A percentile compares a stretch with the other conserved stretches of the same genome.
Conservation (phyloP, 768 basidiomycete genomes). For the Kwoniella pini region DNA sequence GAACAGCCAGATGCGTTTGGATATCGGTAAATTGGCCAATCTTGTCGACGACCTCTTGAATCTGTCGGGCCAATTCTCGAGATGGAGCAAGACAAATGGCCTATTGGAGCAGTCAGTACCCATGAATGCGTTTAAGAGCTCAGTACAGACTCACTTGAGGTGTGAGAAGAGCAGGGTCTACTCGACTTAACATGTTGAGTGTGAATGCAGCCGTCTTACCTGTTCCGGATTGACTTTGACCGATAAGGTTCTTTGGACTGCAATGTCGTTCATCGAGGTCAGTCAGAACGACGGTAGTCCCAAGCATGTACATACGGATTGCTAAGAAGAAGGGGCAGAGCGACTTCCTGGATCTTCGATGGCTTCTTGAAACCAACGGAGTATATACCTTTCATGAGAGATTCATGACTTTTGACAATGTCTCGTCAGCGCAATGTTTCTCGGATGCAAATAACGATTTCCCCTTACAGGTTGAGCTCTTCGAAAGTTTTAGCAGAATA, state of each 20-base stretch:
- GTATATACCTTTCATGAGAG: constrained; percentile 90
- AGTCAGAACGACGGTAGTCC: too few species aligned
- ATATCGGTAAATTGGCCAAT: constrained; percentile 96
- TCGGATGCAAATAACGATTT: background rate
- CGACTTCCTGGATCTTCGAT: constrained; percentile 97
- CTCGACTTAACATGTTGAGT: constrained; percentile 91
- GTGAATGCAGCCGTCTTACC: constrained; percentile 99
- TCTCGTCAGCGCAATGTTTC: constrained; percentile 4
- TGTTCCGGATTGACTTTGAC: constrained; percentile 98
- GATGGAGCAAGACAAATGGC: constrained; percentile 97
- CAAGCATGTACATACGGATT: constrained; percentile 73
- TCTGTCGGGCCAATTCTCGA: constrained; percentile 94
- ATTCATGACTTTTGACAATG: constrained; percentile 63
- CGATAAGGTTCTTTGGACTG: constrained; percentile 98
- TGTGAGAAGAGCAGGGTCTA: constrained; percentile 77
- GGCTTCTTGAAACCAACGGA: constrained; percentile 96
- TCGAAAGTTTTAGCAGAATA: constrained; percentile 93
- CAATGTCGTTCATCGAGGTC: background rate
- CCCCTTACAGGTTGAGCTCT: constrained; percentile 82
- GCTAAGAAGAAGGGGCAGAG: constrained; percentile 81
- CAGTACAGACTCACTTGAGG: constrained; percentile 66
- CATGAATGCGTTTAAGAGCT: background rate
- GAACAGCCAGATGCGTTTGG: constrained; percentile 94
- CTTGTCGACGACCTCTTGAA: constrained; percentile 86
- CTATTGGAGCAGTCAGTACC: constrained; percentile 56